Base-by-base conservation (phyloP, 768 basidiomycete genomes). In the Leccinum incarnatum region DNA sequence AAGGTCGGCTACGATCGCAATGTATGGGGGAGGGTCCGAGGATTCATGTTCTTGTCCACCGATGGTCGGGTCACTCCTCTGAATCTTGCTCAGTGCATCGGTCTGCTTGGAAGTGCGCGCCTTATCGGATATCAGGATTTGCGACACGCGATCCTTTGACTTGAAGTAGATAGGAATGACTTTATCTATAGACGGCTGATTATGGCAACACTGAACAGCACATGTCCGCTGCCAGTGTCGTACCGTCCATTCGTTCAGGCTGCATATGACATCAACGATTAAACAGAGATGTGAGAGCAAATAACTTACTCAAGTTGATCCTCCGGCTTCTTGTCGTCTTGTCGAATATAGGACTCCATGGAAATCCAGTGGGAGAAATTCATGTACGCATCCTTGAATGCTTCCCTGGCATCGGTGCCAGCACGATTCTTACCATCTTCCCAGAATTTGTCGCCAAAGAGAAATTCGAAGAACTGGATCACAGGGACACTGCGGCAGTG, bases 71-170 rank as follows among this genome's bases (percentile, higher is more conserved):
- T 40, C 19, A 25, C 25, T 36, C 19, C 52, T 21, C 23, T 37
- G 15, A 3, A 53, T 53, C 23, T 36, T 23, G 8, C 1, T 53
- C 23, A 37, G 23, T 0, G 19, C 19, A 12, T 45, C 42, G 1
- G 10, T 11, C 19, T 45, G 19, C 5, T 19, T 19, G 19, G 42
- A 6, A 48, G 25, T 37, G 0, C 21, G 15, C 11, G 53, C 53
- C 14, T 54, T 54, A 29, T 55, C 53, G 0, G 40, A 57, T 15
- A 57, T 55, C 40, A 57, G 21, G 4, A 57, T 55, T 32, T 57
- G 52, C 4, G 52, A 56, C 21, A 45, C 17, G 42, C 19, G 10
- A 9, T 45, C 42, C 6, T 19, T 19, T 11, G 11, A 9, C 25
- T 53, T 53, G 51, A 42, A 56, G 5, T 21, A 53, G 2, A 56